These are phyloP conservation scores for Bacidia rubella DNA, from an alignment of 495 filamentous ascomycete species.

Conservation along the genomic window DNA sequence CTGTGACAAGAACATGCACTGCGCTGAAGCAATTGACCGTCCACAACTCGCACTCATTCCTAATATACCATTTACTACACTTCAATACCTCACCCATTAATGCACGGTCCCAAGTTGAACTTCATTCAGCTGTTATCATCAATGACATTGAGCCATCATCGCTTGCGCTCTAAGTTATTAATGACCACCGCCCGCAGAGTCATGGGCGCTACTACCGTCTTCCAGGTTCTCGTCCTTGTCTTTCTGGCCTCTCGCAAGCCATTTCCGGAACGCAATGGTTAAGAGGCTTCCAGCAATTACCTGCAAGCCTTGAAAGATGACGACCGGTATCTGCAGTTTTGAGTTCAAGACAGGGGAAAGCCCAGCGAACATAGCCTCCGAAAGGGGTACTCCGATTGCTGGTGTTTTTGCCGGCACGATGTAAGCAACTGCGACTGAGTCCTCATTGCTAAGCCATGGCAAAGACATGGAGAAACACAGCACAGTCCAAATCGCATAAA, in stretches of 20 bases:
- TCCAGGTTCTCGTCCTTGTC: background rate
- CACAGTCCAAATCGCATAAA: slow-evolving; percentile 23
- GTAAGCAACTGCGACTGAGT: slow-evolving; percentile 26
- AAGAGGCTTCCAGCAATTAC: slow-evolving; percentile 8
- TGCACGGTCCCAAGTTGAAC: too few species aligned
- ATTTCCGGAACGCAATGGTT: slow-evolving; percentile 8
- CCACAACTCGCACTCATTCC: too few species aligned
- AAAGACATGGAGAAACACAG: slow-evolving; percentile 21
- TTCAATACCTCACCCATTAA: too few species aligned
- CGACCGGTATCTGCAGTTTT: slow-evolving; percentile 13
- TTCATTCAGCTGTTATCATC: too few species aligned
- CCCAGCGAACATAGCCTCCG: slow-evolving; percentile 12
- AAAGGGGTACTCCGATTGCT: slow-evolving; percentile 28
- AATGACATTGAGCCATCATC: too few species aligned
- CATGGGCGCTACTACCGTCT: background rate
- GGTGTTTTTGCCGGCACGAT: slow-evolving; percentile 30
- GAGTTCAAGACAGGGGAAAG: slow-evolving; percentile 4
- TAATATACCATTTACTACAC: too few species aligned
- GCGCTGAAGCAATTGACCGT: too few species aligned
- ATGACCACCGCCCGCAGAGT: background rate
- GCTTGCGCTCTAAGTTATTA: too few species aligned
- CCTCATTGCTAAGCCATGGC: slow-evolving; percentile 26
- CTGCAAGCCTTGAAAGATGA: slow-evolving; percentile 13
- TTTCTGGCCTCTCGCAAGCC: background rate
- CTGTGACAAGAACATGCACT: too few species aligned